Evolutionary conservation across 179 eudicot genomes (phyloP).

Genomic region (Spergularia azorica): DNA sequence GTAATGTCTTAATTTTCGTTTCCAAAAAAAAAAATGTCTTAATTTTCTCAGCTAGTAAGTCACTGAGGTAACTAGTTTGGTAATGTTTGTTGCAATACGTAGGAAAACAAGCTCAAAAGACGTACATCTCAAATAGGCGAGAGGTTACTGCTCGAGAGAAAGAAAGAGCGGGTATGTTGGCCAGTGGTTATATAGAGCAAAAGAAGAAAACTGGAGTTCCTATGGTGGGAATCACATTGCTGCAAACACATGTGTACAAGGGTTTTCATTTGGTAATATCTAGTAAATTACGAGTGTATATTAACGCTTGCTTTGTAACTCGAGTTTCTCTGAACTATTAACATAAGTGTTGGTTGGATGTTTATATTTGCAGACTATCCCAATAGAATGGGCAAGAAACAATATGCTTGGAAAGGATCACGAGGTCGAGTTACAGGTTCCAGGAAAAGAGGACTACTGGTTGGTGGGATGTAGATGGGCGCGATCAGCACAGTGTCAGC

Average conservation of each 20-base stretch:
- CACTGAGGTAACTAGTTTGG: too few species aligned
- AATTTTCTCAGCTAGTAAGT: too few species aligned
- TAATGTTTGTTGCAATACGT: too few species aligned
- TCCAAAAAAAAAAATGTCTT: too few species aligned
- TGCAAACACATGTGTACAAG: conserved; percentile 13
- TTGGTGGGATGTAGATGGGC: conserved; percentile 20
- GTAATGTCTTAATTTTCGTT: too few species aligned
- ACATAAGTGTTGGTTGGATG: not conserved
- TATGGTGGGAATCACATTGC: conserved; percentile 19
- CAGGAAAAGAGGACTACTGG: conserved; percentile 3
- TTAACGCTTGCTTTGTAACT: too few species aligned
- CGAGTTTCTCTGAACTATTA: not conserved
- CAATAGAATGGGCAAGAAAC: conserved; percentile 21
- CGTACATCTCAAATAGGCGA: conserved; percentile 25
- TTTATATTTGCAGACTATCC: conserved; percentile 21
- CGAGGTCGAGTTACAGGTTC: conserved; percentile 19
- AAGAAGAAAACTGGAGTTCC: not conserved
- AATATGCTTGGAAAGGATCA: not conserved
- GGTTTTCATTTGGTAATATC: conserved; percentile 23
- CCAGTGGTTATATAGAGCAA: too few species aligned
- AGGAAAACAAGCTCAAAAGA: conserved; percentile 21
- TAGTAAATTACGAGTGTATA: not conserved
- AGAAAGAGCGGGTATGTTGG: not conserved
- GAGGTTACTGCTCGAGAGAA: conserved; percentile 18
- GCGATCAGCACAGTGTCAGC: conserved; percentile 7